A percentile compares a stretch with the other conserved stretches of the same genome.
Conservation (phyloP, 768 basidiomycete species). For the Pisolithus orientalis region DNA sequence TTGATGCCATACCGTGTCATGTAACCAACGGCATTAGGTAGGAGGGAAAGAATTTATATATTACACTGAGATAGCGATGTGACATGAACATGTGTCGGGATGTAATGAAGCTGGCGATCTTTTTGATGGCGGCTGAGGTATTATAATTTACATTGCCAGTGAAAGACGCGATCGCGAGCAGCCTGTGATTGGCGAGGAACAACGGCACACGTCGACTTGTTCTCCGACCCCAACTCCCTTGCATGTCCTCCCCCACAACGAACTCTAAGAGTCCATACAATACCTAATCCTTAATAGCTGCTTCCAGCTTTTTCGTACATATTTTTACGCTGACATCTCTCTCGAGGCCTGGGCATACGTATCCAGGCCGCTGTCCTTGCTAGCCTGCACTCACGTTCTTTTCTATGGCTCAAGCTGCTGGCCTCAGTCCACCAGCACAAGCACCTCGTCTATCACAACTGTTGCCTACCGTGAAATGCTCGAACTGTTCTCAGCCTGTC, state of each 20-base stretch:
- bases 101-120: no score
- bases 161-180: background rate
- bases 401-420: conserved; percentile 20
- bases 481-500: conserved; percentile 65
- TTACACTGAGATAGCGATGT: no score
- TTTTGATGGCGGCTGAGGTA: no score
- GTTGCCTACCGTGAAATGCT: conserved; percentile 82
- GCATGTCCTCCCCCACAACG: conserved; percentile 1
- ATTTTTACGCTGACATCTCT: conserved; percentile 5
- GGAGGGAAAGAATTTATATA: no score
- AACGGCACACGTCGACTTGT: background rate
- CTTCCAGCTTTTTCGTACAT: conserved; percentile 8
- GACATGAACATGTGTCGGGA: no score
- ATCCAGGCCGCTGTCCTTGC: background rate
- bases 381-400: conserved; percentile 9
- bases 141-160: no score
- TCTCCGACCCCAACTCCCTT: background rate
- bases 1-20: no score
- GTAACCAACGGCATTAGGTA: no score
- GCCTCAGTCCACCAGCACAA: conserved; percentile 6
- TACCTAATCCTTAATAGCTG: conserved; percentile 7
- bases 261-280: conserved; percentile 1
- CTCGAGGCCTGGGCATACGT: background rate
- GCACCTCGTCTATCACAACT: conserved; percentile 47
- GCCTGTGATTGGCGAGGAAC: background rate